Evolutionary conservation across 441 rosid species (phyloP).

Genomic region (Sinapis alba): DNA sequence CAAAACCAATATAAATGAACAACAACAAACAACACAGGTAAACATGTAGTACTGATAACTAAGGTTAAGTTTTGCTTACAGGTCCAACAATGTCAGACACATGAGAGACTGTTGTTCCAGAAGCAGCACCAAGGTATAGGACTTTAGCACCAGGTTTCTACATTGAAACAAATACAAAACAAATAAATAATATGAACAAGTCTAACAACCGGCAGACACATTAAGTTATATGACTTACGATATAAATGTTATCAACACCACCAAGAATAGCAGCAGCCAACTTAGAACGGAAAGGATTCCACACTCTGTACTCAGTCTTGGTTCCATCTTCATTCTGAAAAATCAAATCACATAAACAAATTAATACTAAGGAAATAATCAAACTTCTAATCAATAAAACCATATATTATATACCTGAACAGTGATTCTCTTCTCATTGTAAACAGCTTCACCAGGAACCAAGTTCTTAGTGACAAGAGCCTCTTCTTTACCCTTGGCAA

Average conservation of each 20-base stretch:
- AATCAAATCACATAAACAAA: not conserved
- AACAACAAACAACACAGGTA: not conserved
- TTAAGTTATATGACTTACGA: not conserved
- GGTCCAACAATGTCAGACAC: conserved; percentile 95
- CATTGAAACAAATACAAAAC: not conserved
- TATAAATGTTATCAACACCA: not conserved
- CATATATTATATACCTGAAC: conserved; percentile 56
- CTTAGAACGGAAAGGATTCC: conserved; percentile 1
- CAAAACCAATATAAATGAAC: not conserved
- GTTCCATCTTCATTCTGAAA: conserved; percentile 61
- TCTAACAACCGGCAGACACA: not conserved
- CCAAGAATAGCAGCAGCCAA: not conserved
- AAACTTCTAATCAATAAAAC: not conserved
- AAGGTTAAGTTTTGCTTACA: conserved; percentile 43
- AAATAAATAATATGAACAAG: not conserved
- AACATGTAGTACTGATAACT: not conserved
- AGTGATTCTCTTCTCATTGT: conserved; percentile 87
- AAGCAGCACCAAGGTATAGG: conserved; percentile 95
- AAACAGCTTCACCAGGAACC: conserved; percentile 94
- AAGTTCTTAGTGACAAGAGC: conserved; percentile 92
- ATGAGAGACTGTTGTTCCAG: conserved; percentile 94
- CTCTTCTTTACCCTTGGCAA: conserved; percentile 96
- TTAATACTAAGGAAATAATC: not conserved
- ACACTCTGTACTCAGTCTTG: not conserved
- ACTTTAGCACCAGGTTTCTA: conserved; percentile 92